A percentile compares a stretch with the other conserved stretches of the same genome.
These are phyloP conservation scores for Phalaenopsis hybrid DNA, from an alignment of 116 monocot genomes.

Conservation along the genomic window DNA sequence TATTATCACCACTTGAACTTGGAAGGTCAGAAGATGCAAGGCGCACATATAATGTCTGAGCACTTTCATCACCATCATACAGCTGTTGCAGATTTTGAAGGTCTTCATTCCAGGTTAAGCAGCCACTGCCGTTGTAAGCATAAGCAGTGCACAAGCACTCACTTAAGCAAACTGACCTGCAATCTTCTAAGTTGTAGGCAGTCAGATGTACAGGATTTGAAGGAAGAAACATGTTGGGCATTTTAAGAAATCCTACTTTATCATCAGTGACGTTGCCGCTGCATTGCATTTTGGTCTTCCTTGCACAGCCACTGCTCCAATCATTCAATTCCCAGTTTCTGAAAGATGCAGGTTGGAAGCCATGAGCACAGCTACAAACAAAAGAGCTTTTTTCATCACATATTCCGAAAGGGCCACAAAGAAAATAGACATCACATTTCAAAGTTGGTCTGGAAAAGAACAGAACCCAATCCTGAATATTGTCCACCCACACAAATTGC, in stretches of 20 bases:
- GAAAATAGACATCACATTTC: slow-evolving; percentile 32
- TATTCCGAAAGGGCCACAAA: slow-evolving; percentile 52
- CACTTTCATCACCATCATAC: slow-evolving; percentile 3
- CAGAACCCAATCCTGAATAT: slow-evolving; percentile 15
- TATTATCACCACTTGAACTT: slow-evolving; percentile 1
- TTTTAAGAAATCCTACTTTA: slow-evolving; percentile 23
- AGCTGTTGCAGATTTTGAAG: slow-evolving; percentile 23
- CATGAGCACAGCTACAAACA: slow-evolving; percentile 39
- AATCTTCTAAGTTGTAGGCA: slow-evolving; percentile 16
- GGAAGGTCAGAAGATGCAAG: slow-evolving; percentile 41
- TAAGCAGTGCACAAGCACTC: slow-evolving; percentile 61
- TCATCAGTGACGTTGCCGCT: slow-evolving; percentile 3
- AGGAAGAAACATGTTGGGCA: slow-evolving; percentile 19
- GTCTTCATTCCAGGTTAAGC: slow-evolving; percentile 27
- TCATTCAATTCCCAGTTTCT: slow-evolving; percentile 39
- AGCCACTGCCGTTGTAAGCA: slow-evolving; percentile 23
- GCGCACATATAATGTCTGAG: slow-evolving; percentile 25
- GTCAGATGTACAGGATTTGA: not conserved
- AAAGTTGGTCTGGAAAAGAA: slow-evolving; percentile 26
- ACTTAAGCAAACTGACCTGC: slow-evolving; percentile 32
- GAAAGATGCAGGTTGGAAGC: slow-evolving; percentile 24
- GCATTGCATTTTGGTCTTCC: slow-evolving; percentile 35
- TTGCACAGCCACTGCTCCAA: slow-evolving; percentile 31
- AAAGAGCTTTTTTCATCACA: slow-evolving; percentile 23
- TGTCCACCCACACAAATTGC: slow-evolving; percentile 25